These are phyloP conservation scores for Penicillium sp. DNA, from an alignment of 2,329 filamentous ascomycete genomes.

Conservation along the genomic window DNA sequence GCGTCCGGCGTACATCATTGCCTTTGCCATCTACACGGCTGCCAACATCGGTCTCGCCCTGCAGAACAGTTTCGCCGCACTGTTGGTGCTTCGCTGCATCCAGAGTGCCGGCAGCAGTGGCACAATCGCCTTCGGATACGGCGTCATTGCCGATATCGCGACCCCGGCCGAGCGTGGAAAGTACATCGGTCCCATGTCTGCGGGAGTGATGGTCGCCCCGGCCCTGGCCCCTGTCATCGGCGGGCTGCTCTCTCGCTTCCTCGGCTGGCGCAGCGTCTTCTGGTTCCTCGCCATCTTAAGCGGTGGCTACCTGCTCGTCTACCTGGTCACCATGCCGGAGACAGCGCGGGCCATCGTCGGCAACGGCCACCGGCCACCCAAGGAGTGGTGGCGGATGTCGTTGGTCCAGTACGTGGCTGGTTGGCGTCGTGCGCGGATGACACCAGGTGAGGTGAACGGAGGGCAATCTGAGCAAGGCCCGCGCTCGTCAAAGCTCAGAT, in stretches of 20 bases:
- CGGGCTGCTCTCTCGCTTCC: conserved; percentile 27
- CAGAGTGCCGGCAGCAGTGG: conserved; percentile 34
- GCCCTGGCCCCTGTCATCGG: conserved; percentile 36
- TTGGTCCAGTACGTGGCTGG: conserved; percentile 19
- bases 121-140: conserved; percentile 33
- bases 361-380: conserved; percentile 31
- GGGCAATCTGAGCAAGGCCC: conserved; percentile 7
- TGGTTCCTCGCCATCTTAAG: conserved; percentile 35
- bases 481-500: conserved; percentile 37
- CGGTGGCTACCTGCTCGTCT: conserved; percentile 20
- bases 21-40: conserved; percentile 32
- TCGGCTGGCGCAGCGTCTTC: conserved; percentile 35
- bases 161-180: conserved; percentile 33
- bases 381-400: conserved; percentile 27
- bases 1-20: conserved; percentile 32
- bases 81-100: conserved; percentile 34
- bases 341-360: conserved; percentile 37
- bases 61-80: conserved; percentile 31
- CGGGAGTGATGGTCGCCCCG: conserved; percentile 28
- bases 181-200: conserved; percentile 32
- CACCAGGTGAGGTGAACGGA: conserved; percentile 5
- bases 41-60: conserved; percentile 38
- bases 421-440: not conserved
- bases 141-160: conserved; percentile 37
- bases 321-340: conserved; percentile 33